phyloP scores from a whole-genome alignment of 805 yeast genomes.

The Kodamaea hsintzibuensis region DNA sequence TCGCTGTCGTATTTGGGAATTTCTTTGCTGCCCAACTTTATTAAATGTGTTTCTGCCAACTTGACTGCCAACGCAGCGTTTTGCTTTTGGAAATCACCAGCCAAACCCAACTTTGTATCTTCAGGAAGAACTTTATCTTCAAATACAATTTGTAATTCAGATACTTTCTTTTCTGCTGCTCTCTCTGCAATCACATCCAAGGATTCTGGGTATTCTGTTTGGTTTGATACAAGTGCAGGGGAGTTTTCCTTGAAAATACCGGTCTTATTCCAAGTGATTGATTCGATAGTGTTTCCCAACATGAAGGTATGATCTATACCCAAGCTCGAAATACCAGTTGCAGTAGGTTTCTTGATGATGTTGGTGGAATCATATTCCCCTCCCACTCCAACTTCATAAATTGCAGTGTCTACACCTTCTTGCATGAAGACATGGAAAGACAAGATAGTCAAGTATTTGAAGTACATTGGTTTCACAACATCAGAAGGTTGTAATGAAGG shows the following conservation, averaged over 20 bases:
- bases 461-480: slow-evolving; percentile 85
- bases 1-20: slow-evolving; percentile 22
- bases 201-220: slow-evolving; percentile 52
- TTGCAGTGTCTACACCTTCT: slow-evolving; percentile 91
- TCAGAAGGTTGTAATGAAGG: slow-evolving; percentile 67
- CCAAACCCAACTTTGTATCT: slow-evolving; percentile 62
- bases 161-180: slow-evolving; percentile 60
- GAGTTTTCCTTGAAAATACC: slow-evolving; percentile 79
- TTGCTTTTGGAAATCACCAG: slow-evolving; percentile 79
- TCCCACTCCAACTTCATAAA: slow-evolving; percentile 98
- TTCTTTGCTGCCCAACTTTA: slow-evolving; percentile 40
- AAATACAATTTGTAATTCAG: slow-evolving; percentile 52
- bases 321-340: slow-evolving; percentile 79
- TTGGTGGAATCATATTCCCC: slow-evolving; percentile 98
- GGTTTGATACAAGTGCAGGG: slow-evolving; percentile 66
- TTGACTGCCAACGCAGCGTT: slow-evolving; percentile 89
- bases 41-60: slow-evolving; percentile 62
- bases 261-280: slow-evolving; percentile 94
- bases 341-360: slow-evolving; percentile 74
- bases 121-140: slow-evolving; percentile 37
- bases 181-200: slow-evolving; percentile 59
- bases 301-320: slow-evolving; percentile 91
- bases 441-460: slow-evolving; percentile 83
- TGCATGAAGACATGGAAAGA: slow-evolving; percentile 88
- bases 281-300: slow-evolving; percentile 82